Base-by-base conservation (phyloP, 1,284 basidiomycete species). In the Tetrapyrgos nigripes region DNA sequence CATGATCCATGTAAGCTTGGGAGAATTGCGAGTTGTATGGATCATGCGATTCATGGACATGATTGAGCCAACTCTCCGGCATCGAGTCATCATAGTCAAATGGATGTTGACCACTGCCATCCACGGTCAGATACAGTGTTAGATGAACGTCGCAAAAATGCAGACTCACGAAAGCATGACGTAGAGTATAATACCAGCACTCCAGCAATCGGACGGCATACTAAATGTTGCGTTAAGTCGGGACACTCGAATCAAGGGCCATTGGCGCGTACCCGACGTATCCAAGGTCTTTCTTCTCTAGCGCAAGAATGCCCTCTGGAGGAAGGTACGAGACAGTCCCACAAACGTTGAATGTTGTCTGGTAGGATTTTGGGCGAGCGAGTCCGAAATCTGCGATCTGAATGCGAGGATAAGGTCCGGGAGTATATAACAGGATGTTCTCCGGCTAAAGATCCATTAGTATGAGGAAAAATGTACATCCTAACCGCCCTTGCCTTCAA, bases 381-480 rank as follows among this genome's bases (percentile, higher is more conserved):
- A 93, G 84, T 5, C 94, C 94, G 69, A 96, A 94, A 72, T 96
- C 93, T 17, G 90, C 92, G 40, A 96, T 88, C 57, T 92, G 81
- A 44, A 94, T 85, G 43, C 88, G 87, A 48, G 93, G 94, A 69
- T 92, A 95, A 1, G 89, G 83, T 2, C 89, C 89, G 8, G 91
- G 88, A 2, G 83, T 79, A 63, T 86, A 79, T 3, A 96, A 80
- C 9, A 96, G 79, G 55, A 96, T 88, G 65, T 96, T 96, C 74
- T 96, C 93, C 33, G 93, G 93, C 90, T 93, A 57, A 33, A 60
- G 33, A 29, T 24, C n/a, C 43, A 26, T 44, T 10, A 31, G 29
- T 28, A 52, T 45, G 37, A n/a, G 50, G 45, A 6, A 37, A 44
- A 13, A 43, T 27, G 27, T 24, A 5, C 19, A 44, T 14, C 21